phyloP scores from a whole-genome alignment of 164 flowering plant species.

The Vitis cinerea region DNA sequence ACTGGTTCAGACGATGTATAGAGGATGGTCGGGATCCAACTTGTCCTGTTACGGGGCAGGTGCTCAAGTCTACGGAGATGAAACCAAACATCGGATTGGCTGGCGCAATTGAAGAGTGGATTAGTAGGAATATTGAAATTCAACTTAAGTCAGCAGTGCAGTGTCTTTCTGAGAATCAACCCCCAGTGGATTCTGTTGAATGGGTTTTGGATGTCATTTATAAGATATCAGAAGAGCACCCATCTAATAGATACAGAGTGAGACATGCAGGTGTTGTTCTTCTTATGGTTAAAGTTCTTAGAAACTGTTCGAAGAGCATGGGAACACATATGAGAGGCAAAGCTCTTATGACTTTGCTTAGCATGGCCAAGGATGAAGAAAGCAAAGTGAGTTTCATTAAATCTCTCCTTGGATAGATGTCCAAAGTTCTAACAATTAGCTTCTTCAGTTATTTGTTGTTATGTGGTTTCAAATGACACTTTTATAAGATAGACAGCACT shows the following conservation, averaged over 20 bases:
- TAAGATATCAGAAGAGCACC: slow-evolving; percentile 52
- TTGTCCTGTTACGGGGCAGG: slow-evolving; percentile 65
- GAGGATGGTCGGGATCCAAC: slow-evolving; percentile 63
- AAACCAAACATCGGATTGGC: slow-evolving; percentile 60
- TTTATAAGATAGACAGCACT: not conserved
- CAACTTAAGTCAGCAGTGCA: slow-evolving; percentile 36
- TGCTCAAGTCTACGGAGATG: slow-evolving; percentile 43
- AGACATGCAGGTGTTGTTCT: slow-evolving; percentile 46
- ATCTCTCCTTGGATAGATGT: slow-evolving; percentile 1
- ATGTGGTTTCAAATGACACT: not conserved
- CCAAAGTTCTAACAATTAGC: not conserved
- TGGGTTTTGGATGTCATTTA: slow-evolving; percentile 36
- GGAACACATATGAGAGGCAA: slow-evolving; percentile 44
- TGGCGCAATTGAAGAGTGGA: slow-evolving; percentile 67
- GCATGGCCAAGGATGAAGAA: slow-evolving; percentile 62
- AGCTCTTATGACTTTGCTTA: slow-evolving; percentile 45
- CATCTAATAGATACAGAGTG: slow-evolving; percentile 39
- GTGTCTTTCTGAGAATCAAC: slow-evolving; percentile 34
- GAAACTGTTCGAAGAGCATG: slow-evolving; percentile 35
- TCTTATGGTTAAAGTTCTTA: slow-evolving; percentile 41
- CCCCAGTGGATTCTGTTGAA: slow-evolving; percentile 30
- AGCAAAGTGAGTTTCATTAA: slow-evolving; percentile 43
- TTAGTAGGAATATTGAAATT: slow-evolving; percentile 47
- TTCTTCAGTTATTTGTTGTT: not conserved
- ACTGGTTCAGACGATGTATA: slow-evolving; percentile 57